Evolutionary conservation across 108 stramenopile species (phyloP).

Genomic region (Pelagomonas calceolata): DNA sequence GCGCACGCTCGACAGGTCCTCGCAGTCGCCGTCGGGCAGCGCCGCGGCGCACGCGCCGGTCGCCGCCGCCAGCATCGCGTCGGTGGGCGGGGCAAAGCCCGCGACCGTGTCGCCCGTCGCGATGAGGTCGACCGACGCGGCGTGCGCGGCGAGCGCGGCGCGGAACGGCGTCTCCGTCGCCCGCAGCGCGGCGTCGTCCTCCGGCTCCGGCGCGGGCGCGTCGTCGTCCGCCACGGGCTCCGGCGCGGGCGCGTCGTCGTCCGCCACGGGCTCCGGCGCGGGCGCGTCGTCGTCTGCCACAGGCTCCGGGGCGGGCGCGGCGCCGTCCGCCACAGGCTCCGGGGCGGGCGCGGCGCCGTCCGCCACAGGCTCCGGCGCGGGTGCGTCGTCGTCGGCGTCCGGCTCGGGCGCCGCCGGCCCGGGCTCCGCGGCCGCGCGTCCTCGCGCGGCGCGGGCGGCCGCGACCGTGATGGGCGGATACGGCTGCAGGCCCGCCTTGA

Average conservation of each 20-base stretch:
- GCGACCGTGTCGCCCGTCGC: background rate
- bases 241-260: too few relatives aligned
- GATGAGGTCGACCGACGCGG: background rate
- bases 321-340: background rate
- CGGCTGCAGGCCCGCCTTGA: too few relatives aligned
- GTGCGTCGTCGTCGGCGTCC: too few relatives aligned
- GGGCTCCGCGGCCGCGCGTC: too few relatives aligned
- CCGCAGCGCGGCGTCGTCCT: too few relatives aligned
- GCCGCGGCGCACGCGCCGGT: constrained; percentile 17
- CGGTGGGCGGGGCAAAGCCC: constrained; percentile 17
- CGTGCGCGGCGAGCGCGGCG: background rate
- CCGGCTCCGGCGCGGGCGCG: background rate
- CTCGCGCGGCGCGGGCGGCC: too few relatives aligned
- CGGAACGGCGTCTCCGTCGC: background rate
- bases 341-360: background rate
- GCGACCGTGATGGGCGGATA: too few relatives aligned
- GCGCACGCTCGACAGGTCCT: constrained; percentile 23
- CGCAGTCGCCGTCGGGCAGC: constrained; percentile 33
- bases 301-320: background rate
- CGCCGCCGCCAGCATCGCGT: constrained; percentile 19
- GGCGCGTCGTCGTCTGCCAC: too few relatives aligned
- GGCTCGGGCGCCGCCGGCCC: too few relatives aligned
- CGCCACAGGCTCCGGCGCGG: background rate
- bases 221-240: background rate
- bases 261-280: too few relatives aligned